Evolutionary conservation across 2,329 filamentous ascomycete species (phyloP).

Genomic region (Botrytis galanthina): DNA sequence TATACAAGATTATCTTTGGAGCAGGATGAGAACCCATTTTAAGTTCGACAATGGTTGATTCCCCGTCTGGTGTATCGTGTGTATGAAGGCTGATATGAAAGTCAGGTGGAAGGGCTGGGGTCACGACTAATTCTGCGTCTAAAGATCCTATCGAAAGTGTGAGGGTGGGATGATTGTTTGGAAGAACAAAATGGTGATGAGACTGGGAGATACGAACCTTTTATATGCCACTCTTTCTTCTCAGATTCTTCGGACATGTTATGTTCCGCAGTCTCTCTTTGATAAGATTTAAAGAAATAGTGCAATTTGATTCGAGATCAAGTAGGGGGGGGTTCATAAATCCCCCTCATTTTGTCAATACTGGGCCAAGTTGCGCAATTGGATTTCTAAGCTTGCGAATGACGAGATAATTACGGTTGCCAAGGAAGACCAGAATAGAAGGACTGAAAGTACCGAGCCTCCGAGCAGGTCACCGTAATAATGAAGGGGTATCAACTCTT

Average conservation of each 20-base stretch:
- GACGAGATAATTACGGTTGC: conserved; percentile 2
- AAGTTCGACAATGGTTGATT: conserved; percentile 19
- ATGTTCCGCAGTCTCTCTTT: conserved; percentile 6
- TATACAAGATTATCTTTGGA: conserved; percentile 26
- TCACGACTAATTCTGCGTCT: conserved; percentile 21
- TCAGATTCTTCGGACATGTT: conserved; percentile 20
- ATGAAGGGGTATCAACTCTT: not conserved
- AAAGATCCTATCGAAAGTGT: conserved; percentile 18
- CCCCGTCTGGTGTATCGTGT: conserved; percentile 17
- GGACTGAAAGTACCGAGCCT: not conserved
- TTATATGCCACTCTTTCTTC: conserved; percentile 20
- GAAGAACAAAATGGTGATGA: not conserved
- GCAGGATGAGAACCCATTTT: conserved; percentile 22
- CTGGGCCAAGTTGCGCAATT: conserved; percentile 5
- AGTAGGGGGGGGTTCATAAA: not conserved
- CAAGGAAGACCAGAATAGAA: not conserved
- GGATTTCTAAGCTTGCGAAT: conserved; percentile 21
- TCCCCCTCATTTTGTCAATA: conserved; percentile 19
- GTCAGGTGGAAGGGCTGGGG: conserved; percentile 18
- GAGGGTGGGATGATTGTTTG: not conserved
- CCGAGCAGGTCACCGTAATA: conserved; percentile 6
- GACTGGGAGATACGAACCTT: conserved; percentile 11
- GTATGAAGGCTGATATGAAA: conserved; percentile 19
- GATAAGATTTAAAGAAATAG: not conserved
- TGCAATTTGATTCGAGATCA: conserved; percentile 15